Evolutionary conservation across 2,329 filamentous ascomycete genomes (phyloP).

Genomic region (Neopestalotiopsis clavispora): DNA sequence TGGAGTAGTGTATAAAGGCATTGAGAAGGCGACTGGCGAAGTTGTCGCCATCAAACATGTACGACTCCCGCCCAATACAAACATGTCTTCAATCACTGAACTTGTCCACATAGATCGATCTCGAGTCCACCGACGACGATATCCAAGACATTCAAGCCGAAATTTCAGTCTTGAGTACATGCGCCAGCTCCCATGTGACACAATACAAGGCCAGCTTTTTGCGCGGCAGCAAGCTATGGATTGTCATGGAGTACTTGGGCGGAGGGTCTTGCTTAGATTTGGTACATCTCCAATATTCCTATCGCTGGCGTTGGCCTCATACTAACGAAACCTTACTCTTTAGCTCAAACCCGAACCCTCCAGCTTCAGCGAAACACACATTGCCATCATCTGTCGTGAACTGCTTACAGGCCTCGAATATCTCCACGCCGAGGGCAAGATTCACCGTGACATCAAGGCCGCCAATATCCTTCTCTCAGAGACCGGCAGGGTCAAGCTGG

Average conservation of each 20-base stretch:
- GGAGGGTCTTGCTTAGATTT: constrained; percentile 94
- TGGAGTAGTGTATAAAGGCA: constrained; percentile 95
- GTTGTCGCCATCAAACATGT: constrained; percentile 97
- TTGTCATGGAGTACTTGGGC: constrained; percentile 97
- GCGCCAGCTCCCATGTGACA: constrained; percentile 90
- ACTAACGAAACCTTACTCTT: constrained; percentile 35
- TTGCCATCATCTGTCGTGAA: constrained; percentile 93
- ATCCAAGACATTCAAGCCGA: constrained; percentile 98
- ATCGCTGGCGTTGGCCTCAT: constrained; percentile 9
- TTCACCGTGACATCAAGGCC: constrained; percentile 95
- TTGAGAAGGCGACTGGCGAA: constrained; percentile 88
- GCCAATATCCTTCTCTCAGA: constrained; percentile 95
- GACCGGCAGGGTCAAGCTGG: constrained; percentile 88
- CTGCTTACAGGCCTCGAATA: constrained; percentile 90
- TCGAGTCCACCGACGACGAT: constrained; percentile 98
- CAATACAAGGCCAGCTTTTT: constrained; percentile 97
- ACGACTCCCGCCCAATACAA: constrained; percentile 41
- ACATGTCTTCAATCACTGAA: not conserved
- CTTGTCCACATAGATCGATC: constrained; percentile 75
- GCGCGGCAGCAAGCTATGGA: constrained; percentile 97
- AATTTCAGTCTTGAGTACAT: constrained; percentile 93
- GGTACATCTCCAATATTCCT: constrained; percentile 54
- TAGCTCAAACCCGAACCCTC: constrained; percentile 80
- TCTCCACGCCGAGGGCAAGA: constrained; percentile 90
- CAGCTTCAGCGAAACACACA: constrained; percentile 85